Evolutionary conservation across 345 rosid genomes (phyloP), one percentile per base, ranked within the genome.

Genomic region (Clausena lansium): DNA sequence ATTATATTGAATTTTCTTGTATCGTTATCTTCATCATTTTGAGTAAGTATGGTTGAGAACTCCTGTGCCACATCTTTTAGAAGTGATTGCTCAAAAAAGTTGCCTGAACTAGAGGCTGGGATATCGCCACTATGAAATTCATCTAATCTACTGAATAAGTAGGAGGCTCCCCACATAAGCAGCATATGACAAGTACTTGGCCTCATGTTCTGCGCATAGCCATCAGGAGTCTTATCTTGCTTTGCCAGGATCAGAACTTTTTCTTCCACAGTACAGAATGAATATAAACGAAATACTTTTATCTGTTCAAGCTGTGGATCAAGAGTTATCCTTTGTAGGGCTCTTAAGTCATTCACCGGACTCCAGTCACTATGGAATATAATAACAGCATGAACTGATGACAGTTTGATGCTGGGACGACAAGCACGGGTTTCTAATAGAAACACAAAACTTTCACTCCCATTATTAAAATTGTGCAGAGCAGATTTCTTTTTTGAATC

Each of bases 351-450:
- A 76, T 82, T 91, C 65, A 79, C 75, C 20, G 94, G 98, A 85
- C 71, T 90, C 94, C 91, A 90, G 77, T 90, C 94, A 79, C 98
- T 96, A 76, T 84, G 87, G 80, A 86, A 92, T 82, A 96, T 82
- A 81, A 96, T 91, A 63, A 91, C 90, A 72, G 84, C 77, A 82
- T 91, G 91, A 78, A 93, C 88, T 36, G 93, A 87, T 71, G 89
- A 87, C 77, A 96, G 85, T 80, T 88, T 92, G 80, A 94, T 87
- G 87, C 89, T 83, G 67, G 86, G 70, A 81, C 47, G 78, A 84
- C 99, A 92, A 81, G 97, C 95, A 76, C 98, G 94, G 68, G 84
- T 88, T 88, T 94, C 99, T 84, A 94, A 83, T 79, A 96, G 81
- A 80, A 94, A 88, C 76, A 94, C 90, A 87, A 90, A 96, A 75